phyloP scores from a whole-genome alignment of 352 stramenopile genomes.

The Halophytophthora batemanensis region DNA sequence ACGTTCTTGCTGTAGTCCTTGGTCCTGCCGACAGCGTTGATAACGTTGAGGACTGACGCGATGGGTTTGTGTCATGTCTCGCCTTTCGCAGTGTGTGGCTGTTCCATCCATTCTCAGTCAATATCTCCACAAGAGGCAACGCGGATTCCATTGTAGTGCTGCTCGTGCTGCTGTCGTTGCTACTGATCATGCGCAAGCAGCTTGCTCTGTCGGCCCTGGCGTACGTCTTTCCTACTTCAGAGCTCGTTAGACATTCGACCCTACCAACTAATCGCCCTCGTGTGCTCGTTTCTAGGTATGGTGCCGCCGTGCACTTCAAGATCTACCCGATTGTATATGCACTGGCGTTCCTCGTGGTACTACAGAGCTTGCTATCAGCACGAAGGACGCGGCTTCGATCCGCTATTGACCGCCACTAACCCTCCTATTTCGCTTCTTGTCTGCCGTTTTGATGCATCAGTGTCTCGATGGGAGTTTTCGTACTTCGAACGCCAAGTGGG shows the following conservation, averaged over 20 bases:
- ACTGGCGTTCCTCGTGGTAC: conserved; percentile 83
- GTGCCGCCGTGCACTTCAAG: conserved; percentile 96
- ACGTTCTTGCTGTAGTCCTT: background rate
- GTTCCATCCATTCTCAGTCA: conserved; percentile 98
- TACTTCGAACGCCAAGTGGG: conserved; percentile 42
- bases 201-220: conserved; percentile 65
- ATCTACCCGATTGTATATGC: conserved; percentile 99
- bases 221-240: conserved; percentile 27
- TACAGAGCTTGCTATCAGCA: background rate
- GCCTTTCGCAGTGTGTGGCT: conserved; percentile 83
- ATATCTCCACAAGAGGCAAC: conserved; percentile 98
- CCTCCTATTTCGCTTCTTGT: background rate
- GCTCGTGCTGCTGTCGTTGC: conserved; percentile 92
- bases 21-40: background rate
- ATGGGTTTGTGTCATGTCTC: background rate
- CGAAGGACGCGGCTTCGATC: background rate
- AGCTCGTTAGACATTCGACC: too few relatives aligned
- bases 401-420: background rate
- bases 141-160: conserved; percentile 94
- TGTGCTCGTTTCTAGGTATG: conserved; percentile 62
- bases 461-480: conserved; percentile 73
- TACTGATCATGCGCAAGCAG: conserved; percentile 79
- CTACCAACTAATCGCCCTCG: too few relatives aligned
- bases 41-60: background rate
- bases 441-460: conserved; percentile 18